A percentile compares a stretch with the other conserved stretches of the same genome.
phyloP scores from a whole-genome alignment of 2,329 filamentous ascomycete genomes.

The Immersiporthe knoxdaviesiana region DNA sequence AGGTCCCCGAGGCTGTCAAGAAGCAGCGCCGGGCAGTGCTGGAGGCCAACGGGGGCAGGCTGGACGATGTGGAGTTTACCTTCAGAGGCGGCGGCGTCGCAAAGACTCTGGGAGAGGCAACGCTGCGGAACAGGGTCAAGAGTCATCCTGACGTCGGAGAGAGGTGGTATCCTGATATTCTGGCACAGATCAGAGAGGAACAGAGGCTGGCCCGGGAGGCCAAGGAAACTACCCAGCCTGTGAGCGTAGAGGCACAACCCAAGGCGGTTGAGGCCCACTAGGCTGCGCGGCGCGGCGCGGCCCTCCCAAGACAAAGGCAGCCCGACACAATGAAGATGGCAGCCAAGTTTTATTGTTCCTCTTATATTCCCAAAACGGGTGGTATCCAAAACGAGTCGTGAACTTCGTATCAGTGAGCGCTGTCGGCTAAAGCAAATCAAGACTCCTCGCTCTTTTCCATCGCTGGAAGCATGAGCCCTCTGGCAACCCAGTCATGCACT shows the following conservation, averaged over 20 bases:
- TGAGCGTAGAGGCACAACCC: slow-evolving; percentile 33
- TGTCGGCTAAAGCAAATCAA: no score
- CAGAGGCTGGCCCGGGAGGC: slow-evolving; percentile 47
- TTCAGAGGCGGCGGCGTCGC: slow-evolving; percentile 71
- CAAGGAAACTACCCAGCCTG: slow-evolving; percentile 31
- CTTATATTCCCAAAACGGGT: no score
- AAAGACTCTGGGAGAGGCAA: slow-evolving; percentile 78
- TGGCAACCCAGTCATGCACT: no score
- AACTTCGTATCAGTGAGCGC: no score
- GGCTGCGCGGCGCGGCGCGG: no score
- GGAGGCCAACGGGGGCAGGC: slow-evolving; percentile 56
- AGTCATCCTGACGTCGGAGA: slow-evolving; percentile 87
- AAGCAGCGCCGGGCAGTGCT: slow-evolving; percentile 64
- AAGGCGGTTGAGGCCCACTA: slow-evolving; percentile 46
- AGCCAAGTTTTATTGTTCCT: no score
- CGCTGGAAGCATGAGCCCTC: no score
- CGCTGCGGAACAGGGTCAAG: slow-evolving; percentile 81
- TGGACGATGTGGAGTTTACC: slow-evolving; percentile 85
- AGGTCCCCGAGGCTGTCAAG: slow-evolving; percentile 64
- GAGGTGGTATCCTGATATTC: slow-evolving; percentile 73
- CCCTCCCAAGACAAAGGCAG: no score
- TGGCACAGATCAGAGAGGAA: slow-evolving; percentile 61
- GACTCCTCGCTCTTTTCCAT: no score
- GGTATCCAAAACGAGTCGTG: no score
- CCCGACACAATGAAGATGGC: no score